Evolutionary conservation across 1,284 basidiomycete genomes (phyloP).

Genomic region (Coniferiporia weirii): DNA sequence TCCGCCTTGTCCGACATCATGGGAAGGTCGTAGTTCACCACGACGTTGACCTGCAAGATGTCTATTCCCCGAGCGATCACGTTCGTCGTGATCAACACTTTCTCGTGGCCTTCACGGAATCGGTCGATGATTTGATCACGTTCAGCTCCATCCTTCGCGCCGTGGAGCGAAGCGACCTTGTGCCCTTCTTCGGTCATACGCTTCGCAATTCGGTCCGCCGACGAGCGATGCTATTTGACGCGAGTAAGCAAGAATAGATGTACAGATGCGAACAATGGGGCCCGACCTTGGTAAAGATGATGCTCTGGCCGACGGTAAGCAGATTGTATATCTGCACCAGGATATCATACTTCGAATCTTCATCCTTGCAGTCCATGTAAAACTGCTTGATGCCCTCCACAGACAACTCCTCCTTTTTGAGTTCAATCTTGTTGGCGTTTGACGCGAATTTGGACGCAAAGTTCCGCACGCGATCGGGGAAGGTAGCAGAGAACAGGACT

Average conservation of each 20-base stretch:
- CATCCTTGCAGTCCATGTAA: conserved; percentile 91
- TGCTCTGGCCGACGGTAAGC: conserved; percentile 93
- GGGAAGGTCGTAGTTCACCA: conserved; percentile 97
- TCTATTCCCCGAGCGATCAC: conserved; percentile 98
- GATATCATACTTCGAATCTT: conserved; percentile 94
- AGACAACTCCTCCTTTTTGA: conserved; percentile 91
- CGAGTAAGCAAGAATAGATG: not conserved
- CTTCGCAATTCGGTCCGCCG: conserved; percentile 88
- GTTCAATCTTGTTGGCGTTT: conserved; percentile 92
- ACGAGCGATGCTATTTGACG: conserved; percentile 67
- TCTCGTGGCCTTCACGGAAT: conserved; percentile 94
- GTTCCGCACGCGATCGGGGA: conserved; percentile 86
- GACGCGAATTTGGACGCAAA: conserved; percentile 94
- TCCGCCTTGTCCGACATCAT: conserved; percentile 53
- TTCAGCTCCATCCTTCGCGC: conserved; percentile 84
- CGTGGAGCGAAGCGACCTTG: conserved; percentile 94
- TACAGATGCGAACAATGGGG: not conserved
- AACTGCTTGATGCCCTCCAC: conserved; percentile 97
- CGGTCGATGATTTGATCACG: conserved; percentile 92
- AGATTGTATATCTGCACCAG: conserved; percentile 88
- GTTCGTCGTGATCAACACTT: conserved; percentile 98
- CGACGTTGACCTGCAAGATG: conserved; percentile 98
- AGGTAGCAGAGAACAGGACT: conserved; percentile 97
- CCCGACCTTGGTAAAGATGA: conserved; percentile 89
- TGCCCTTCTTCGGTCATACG: conserved; percentile 94